Evolutionary conservation across 345 rosid genomes (phyloP), one percentile per base, ranked within the genome.

Genomic region (Pugionium dolabratum): DNA sequence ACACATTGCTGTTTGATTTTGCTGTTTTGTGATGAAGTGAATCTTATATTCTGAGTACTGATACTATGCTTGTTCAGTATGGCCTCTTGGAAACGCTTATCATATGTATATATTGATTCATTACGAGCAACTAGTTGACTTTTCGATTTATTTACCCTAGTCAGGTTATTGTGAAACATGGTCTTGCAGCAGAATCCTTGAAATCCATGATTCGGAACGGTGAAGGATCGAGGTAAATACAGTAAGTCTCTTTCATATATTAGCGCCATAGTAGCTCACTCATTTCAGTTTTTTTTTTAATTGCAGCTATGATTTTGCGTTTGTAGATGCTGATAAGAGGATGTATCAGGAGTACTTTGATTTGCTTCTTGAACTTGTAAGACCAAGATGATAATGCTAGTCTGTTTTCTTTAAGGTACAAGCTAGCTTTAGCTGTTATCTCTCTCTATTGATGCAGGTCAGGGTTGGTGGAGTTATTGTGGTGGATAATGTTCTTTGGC

Each of bases 401-500:
- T 45, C n/a, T 47, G 48, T 61, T 54, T 28, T 27, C 6, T 2
- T 2, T 52, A 46, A 7, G 11, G 5, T 10, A 35, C 51, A 46
- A 59, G 63, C 11, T 54, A 46, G 37, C 34, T 54, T 28, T 11
- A 55, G 48, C 18, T 3, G 54, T 39, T 67, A 53, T 60, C 6
- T 74, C 18, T 60, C 56, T 18, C 41, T 37, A 37, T 66, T 64
- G 42, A 58, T 37, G 45, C 78, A 89, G 98, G 90, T 93, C 60
- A 81, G 86, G 76, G 79, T 75, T 66, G 96, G 91, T 59, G 98
- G 98, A 68, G 71, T 90, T 68, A 88, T 93, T 26, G 87, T 85
- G 71, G 62, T 88, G 40, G 98, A 93, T 72, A 93, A 93, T 80
- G 98, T 93, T 54, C 96, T 93, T 72, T 93, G 97, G 97, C 91